phyloP scores from a whole-genome alignment of 2,329 filamentous ascomycete genomes.

The Harringtonia lauricola region DNA sequence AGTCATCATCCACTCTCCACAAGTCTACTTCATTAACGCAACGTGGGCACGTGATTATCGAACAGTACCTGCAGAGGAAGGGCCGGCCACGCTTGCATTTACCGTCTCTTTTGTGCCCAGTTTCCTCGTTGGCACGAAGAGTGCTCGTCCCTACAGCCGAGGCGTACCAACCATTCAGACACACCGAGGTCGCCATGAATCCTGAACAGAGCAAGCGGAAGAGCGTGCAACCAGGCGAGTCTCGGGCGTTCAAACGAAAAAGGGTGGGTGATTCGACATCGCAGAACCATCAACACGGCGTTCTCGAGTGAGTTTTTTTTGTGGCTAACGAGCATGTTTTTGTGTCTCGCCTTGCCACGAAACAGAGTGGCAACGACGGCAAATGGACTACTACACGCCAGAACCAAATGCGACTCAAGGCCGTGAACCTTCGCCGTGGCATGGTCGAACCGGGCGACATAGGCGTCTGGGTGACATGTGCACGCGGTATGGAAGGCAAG shows the following conservation, averaged over 20 bases:
- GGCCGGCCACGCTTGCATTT: too few relatives aligned
- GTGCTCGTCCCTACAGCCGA: too few relatives aligned
- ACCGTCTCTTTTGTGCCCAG: too few relatives aligned
- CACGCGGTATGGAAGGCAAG: constrained; percentile 58
- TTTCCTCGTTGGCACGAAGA: too few relatives aligned
- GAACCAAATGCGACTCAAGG: constrained; percentile 32
- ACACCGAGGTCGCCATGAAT: constrained; percentile 19
- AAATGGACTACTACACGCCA: constrained; percentile 54
- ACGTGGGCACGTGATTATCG: too few relatives aligned
- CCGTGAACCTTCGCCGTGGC: constrained; percentile 29
- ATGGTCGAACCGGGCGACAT: constrained; percentile 55
- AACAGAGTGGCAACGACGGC: constrained; percentile 38
- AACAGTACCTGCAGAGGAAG: too few relatives aligned
- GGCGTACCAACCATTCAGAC: too few relatives aligned
- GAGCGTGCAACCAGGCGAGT: constrained; percentile 16
- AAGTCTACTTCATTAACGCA: too few relatives aligned
- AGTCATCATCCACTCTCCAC: too few relatives aligned
- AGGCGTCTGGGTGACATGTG: constrained; percentile 71
- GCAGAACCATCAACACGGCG: too few relatives aligned
- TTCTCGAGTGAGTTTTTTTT: too few relatives aligned
- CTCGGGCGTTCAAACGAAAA: constrained; percentile 22
- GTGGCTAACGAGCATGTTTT: too few relatives aligned
- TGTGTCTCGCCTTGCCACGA: not conserved
- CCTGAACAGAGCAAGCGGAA: constrained; percentile 24
- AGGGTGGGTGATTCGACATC: constrained; percentile 24